phyloP scores from a whole-genome alignment of 306 rosid genomes.

The Corylus avellana region DNA sequence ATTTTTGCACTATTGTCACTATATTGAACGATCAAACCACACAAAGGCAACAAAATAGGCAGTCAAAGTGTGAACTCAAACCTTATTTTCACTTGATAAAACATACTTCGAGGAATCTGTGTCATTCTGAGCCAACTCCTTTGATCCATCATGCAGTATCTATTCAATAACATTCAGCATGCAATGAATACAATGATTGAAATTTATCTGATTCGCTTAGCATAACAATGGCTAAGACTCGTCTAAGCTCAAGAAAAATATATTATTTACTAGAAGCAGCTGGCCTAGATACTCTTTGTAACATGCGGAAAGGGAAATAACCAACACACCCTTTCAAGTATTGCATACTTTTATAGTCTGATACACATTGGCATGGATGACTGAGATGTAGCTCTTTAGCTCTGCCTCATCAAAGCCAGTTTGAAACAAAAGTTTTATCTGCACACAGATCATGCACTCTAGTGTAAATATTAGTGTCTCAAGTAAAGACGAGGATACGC shows the following conservation, averaged over 20 bases:
- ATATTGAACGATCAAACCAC: not conserved
- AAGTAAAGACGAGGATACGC: constrained; percentile 9
- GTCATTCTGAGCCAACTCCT: constrained; percentile 81
- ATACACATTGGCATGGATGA: constrained; percentile 97
- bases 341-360: constrained; percentile 99
- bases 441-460: constrained; percentile 26
- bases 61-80: constrained; percentile 27
- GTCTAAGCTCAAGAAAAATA: constrained; percentile 27
- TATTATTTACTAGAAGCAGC: constrained; percentile 27
- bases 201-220: constrained; percentile 22
- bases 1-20: not conserved
- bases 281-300: constrained; percentile 46
- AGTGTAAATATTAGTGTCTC: constrained; percentile 18
- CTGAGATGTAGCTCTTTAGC: constrained; percentile 84
- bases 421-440: constrained; percentile 96
- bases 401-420: constrained; percentile 96
- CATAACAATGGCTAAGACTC: constrained; percentile 24
- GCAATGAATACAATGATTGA: constrained; percentile 19
- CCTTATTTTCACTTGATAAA: constrained; percentile 79
- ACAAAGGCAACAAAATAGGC: not conserved
- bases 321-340: constrained; percentile 99
- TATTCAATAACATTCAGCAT: constrained; percentile 41
- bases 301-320: constrained; percentile 74
- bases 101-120: constrained; percentile 57
- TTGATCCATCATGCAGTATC: constrained; percentile 89